These are phyloP conservation scores for Kappamyces sp. DNA, from an alignment of 192 early-diverging fungal genomes.

Conservation along the genomic window DNA sequence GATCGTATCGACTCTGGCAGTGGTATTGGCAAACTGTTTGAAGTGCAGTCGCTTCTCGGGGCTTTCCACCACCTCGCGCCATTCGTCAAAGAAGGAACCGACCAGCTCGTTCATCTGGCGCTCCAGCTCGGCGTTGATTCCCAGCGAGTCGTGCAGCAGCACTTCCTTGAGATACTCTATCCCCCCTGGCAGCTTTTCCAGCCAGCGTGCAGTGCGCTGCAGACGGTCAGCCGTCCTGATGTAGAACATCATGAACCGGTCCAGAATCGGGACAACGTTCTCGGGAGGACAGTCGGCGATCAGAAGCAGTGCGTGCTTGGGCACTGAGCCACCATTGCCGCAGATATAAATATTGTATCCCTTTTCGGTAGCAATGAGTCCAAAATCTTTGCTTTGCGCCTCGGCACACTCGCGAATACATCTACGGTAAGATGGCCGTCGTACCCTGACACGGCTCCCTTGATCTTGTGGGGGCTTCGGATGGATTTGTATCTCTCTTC, in stretches of 20 bases:
- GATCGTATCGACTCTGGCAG: conserved; percentile 40
- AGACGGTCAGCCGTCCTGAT: conserved; percentile 60
- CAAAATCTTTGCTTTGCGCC: conserved; percentile 43
- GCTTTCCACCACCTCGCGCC: conserved; percentile 57
- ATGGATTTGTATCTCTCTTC: conserved; percentile 66
- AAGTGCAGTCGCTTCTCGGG: conserved; percentile 48
- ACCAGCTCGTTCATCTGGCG: conserved; percentile 59
- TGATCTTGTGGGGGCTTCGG: conserved; percentile 63
- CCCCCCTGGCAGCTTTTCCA: conserved; percentile 60
- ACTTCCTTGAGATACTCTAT: conserved; percentile 59
- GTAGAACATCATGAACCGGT: conserved; percentile 68
- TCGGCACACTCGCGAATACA: conserved; percentile 25
- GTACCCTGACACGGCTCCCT: conserved; percentile 64
- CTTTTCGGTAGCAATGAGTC: conserved; percentile 64
- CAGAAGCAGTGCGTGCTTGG: conserved; percentile 60
- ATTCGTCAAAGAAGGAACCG: conserved; percentile 54
- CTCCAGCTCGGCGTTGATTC: conserved; percentile 59
- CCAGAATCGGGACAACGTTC: conserved; percentile 48
- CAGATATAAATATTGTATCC: conserved; percentile 66
- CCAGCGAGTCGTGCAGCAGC: conserved; percentile 57
- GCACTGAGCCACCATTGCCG: conserved; percentile 62
- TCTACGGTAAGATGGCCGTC: conserved; percentile 55
- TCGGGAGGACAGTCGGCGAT: conserved; percentile 48
- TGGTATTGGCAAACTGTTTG: conserved; percentile 58
- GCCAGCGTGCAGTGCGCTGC: conserved; percentile 59